Base-by-base conservation (phyloP, 2,329 filamentous ascomycete species). In the Fusarium ambrosium region DNA sequence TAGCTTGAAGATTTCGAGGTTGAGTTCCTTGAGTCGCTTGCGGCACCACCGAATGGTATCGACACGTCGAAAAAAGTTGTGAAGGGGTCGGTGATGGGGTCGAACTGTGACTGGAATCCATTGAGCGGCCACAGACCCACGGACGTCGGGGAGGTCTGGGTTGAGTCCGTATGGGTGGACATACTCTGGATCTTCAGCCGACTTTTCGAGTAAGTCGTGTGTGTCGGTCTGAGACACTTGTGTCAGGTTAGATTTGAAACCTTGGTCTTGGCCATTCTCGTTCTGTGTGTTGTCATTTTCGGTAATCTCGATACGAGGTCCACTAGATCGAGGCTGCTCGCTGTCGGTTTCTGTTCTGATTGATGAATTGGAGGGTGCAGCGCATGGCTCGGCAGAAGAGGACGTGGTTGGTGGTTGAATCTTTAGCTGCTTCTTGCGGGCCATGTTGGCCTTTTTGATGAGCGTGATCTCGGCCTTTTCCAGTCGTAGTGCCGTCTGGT, bases 31-130 rank as follows among this genome's bases (percentile, higher is more conserved):
- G 3, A 86, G 77, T 5, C 84, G 79, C 2, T 88, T 86, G 62
- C 97, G 93, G 73, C 92, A 93, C 93, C 94, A 98, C 72, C 96
- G 91, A 82, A 99, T 98, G 0, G 95, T 97, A 84, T 99, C 97
- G 18, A 98, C 95, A 82, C 97, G 97, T 80, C 95, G 92, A 76
- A 95, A 94, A 75, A 95, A 89, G 56, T 94, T 87, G 18, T 89
- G 90, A 24, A 97, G 82, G 7, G 89, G 85, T 1, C 87, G 81
- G 80, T 98, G 95, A 2, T 92, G 92, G 2, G 95, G 95, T 51
- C 95, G 90, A 77, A 95, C 89, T 82, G 94, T 92, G 11, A 87
- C 85, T 18, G 91, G 88, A 43, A 98, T 86, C 92, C 93, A 97
- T 74, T 92, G 92, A 16, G 92, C 90, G 14, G 94, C 93, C 41